These are phyloP conservation scores for Ampelomyces quisqualis DNA, from an alignment of 2,329 filamentous ascomycete genomes.

Conservation along the genomic window DNA sequence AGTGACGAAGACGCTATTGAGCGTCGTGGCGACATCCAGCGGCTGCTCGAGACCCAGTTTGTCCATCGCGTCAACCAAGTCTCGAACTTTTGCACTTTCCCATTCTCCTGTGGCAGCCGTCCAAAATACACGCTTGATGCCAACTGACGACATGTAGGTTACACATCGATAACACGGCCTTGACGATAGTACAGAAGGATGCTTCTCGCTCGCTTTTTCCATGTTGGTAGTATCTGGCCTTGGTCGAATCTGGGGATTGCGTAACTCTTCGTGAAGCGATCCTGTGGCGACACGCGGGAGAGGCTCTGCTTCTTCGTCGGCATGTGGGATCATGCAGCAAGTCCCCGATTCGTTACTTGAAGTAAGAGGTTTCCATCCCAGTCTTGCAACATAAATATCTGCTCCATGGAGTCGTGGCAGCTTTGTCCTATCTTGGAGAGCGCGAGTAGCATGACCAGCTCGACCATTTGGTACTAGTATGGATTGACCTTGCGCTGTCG, in stretches of 20 bases:
- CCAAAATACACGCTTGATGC: constrained; percentile 57
- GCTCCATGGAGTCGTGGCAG: constrained; percentile 51
- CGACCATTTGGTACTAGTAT: constrained; percentile 34
- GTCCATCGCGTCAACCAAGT: constrained; percentile 52
- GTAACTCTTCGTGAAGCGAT: constrained; percentile 54
- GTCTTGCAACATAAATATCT: constrained; percentile 54
- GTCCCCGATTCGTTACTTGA: neutral
- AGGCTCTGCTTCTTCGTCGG: neutral
- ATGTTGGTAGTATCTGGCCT: neutral
- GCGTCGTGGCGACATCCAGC: constrained; percentile 14
- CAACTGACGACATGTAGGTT: constrained; percentile 53
- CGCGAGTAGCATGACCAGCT: constrained; percentile 17
- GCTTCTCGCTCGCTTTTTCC: constrained; percentile 4
- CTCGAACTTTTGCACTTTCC: constrained; percentile 54
- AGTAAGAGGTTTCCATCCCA: constrained; percentile 30
- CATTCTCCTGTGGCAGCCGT: constrained; percentile 52
- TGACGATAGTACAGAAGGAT: constrained; percentile 42
- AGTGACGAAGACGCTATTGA: constrained; percentile 51
- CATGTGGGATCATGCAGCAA: constrained; percentile 4
- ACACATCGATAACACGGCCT: constrained; percentile 57
- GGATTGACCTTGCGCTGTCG: constrained; percentile 12
- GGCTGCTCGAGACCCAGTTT: constrained; percentile 17
- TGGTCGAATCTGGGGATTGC: constrained; percentile 9
- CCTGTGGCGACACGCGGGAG: constrained; percentile 8
- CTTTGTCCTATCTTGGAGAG: constrained; percentile 47